Percentiles rank a stretch among this genome's conserved stretches.
Evolutionary conservation across 805 yeast genomes (phyloP).

Genomic region (Candida oleophila): DNA sequence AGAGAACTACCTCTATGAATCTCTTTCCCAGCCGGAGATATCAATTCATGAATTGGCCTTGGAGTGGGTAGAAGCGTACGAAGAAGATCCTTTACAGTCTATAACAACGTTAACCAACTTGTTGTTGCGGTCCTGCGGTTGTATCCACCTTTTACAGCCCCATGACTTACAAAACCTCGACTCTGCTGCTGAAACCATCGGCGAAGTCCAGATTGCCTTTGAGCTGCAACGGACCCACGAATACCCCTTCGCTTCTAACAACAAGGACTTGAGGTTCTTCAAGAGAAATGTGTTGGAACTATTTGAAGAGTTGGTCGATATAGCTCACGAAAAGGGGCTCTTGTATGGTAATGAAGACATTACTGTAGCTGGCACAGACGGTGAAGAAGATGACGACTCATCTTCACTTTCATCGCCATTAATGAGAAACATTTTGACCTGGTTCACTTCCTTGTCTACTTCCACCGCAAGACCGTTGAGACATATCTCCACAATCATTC

Average conservation of each 20-base stretch:
- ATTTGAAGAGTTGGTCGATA: slow-evolving; percentile 47
- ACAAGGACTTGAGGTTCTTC: slow-evolving; percentile 47
- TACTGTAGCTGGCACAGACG: slow-evolving; percentile 18
- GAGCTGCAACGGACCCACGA: slow-evolving; percentile 63
- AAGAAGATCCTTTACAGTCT: slow-evolving; percentile 42
- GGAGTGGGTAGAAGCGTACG: slow-evolving; percentile 37
- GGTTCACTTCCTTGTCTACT: slow-evolving; percentile 75
- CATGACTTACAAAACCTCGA: slow-evolving; percentile 76
- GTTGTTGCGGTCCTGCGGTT: slow-evolving; percentile 69
- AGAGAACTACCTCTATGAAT: slow-evolving; percentile 30
- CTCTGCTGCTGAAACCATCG: slow-evolving; percentile 69
- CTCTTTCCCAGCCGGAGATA: slow-evolving; percentile 30
- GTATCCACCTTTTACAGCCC: slow-evolving; percentile 60
- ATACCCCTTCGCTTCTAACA: slow-evolving; percentile 61
- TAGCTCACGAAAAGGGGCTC: slow-evolving; percentile 62
- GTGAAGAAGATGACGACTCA: slow-evolving; percentile 10
- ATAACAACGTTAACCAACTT: slow-evolving; percentile 67
- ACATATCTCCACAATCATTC: slow-evolving; percentile 58
- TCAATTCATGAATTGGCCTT: slow-evolving; percentile 33
- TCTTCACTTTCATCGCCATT: slow-evolving; percentile 38
- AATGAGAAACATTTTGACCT: slow-evolving; percentile 58
- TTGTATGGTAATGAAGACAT: slow-evolving; percentile 38
- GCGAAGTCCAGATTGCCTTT: slow-evolving; percentile 66
- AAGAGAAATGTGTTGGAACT: slow-evolving; percentile 56
- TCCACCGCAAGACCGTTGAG: slow-evolving; percentile 71